Base-by-base conservation (phyloP, 768 basidiomycete genomes). In the Lentinus brumalis region DNA sequence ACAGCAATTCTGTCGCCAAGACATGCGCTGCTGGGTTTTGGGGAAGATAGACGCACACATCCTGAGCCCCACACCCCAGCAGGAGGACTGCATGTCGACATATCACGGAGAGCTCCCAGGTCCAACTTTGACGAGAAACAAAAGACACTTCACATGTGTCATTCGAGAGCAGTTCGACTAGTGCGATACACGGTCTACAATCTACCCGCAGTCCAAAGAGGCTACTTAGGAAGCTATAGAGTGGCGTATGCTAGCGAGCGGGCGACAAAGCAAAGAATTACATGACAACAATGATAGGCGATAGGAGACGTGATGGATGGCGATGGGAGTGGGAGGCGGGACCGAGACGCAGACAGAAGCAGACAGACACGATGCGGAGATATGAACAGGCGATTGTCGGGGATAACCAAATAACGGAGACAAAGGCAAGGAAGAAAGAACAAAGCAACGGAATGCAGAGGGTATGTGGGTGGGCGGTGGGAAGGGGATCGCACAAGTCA, bases 111-210 rank as follows among this genome's bases (percentile, higher is more conserved):
- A 26, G 21, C 21, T 26, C 21, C 21, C 21, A 26, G 21, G 21
- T 26, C 21, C 41, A 7, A 42, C 4, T 7, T 42, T 42, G 41
- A 18, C 45, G 4, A 46, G 32, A 11, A 50, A 15, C 15, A 30
- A 50, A 50, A 15, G 16, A 44, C 38, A 32, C 35, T 57, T 52
- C 40, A 56, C 51, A 47, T 26, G 31, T 51, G 47, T 44, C 56
- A 63, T 63, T 59, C 57, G 57, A 63, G 38, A 63, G 61, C 61
- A 59, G 45, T 57, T 40, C 57, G 53, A 63, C 61, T 50, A 59
- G 41, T 11, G 47, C 61, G 16, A 51, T 51, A 63, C 61, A 63
- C 53, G 59, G 16, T 63, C 61, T 57, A 59, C 53, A 51, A 50
- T 56, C 44, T 45, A 45, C 47, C 60, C 60, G 52, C 31, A 60